Evolutionary conservation across 257 asterid species (phyloP).

Genomic region (Solanum lignicaule): DNA sequence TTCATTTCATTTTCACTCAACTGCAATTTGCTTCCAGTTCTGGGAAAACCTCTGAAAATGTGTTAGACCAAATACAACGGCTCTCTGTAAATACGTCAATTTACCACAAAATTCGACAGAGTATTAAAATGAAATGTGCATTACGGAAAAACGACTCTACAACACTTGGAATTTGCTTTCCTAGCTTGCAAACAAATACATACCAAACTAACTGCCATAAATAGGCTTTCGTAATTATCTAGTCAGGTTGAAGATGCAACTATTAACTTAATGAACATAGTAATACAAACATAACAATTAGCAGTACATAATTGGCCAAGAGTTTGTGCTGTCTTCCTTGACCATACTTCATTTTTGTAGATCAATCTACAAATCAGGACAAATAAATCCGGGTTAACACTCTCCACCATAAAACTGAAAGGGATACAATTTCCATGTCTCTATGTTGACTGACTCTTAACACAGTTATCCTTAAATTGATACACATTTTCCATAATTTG

Average conservation of each 20-base stretch:
- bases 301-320: background rate
- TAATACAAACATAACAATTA: background rate
- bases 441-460: too few relatives aligned
- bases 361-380: background rate
- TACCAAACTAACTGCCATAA: background rate
- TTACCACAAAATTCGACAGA: background rate
- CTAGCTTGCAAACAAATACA: background rate
- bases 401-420: background rate
- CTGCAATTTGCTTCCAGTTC: background rate
- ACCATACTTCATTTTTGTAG: background rate
- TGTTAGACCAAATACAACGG: background rate
- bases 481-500: background rate
- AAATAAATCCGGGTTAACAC: background rate
- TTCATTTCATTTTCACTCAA: background rate
- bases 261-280: background rate
- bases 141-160: background rate
- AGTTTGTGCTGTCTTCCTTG: background rate
- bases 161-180: background rate
- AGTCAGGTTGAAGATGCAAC: background rate
- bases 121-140: background rate
- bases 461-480: background rate
- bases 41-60: background rate
- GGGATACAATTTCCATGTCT: background rate
- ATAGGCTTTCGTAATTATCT: background rate
- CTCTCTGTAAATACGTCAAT: background rate